Conservation (phyloP, 371 early-diverging fungal genomes). For the Umbelopsis sp. region DNA sequence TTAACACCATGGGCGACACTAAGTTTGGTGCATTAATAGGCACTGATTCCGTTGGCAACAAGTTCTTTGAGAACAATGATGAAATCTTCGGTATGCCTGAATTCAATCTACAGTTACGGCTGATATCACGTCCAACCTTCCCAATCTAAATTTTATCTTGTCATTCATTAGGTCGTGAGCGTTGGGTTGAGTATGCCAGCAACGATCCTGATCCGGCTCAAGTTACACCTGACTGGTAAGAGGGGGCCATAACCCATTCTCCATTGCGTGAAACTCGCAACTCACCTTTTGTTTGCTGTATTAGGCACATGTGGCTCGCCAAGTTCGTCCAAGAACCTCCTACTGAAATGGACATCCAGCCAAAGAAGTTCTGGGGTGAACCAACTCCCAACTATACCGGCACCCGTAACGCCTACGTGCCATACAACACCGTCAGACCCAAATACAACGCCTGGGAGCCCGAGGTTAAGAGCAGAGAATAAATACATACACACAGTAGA, state of each 20-base stretch:
- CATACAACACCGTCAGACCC: slow-evolving; percentile 87
- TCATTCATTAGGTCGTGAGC: slow-evolving; percentile 70
- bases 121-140: too few relatives aligned
- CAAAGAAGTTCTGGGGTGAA: slow-evolving; percentile 51
- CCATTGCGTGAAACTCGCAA: neutral
- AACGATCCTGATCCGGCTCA: slow-evolving; percentile 77
- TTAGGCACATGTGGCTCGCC: slow-evolving; percentile 92
- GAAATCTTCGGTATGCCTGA: slow-evolving; percentile 74
- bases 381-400: slow-evolving; percentile 74
- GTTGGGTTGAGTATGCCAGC: slow-evolving; percentile 90
- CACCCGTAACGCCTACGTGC: slow-evolving; percentile 72
- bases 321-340: slow-evolving; percentile 86
- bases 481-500: slow-evolving; percentile 22
- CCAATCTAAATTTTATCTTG: too few relatives aligned
- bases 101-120: neutral
- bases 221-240: slow-evolving; percentile 90
- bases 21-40: slow-evolving; percentile 88
- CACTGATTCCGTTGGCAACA: slow-evolving; percentile 86
- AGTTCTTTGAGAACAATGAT: slow-evolving; percentile 87
- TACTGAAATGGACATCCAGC: slow-evolving; percentile 46
- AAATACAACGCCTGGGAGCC: slow-evolving; percentile 86
- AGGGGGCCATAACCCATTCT: neutral
- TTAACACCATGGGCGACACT: slow-evolving; percentile 78
- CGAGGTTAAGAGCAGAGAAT: slow-evolving; percentile 56
- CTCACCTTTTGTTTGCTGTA: neutral